phyloP scores from a whole-genome alignment of 345 rosid genomes.

The Murraya paniculata region DNA sequence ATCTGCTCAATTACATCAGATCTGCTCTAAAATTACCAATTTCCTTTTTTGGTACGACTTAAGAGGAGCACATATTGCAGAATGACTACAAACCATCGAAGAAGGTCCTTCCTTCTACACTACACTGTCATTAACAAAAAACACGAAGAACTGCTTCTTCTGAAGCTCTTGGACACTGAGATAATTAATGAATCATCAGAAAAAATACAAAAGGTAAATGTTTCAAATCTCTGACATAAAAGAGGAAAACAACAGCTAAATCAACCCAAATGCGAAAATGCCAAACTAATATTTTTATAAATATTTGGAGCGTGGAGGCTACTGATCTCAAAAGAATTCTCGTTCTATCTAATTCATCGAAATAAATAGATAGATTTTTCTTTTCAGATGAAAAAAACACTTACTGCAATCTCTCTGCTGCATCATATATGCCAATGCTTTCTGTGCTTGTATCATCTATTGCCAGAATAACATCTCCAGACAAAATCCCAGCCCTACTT shows the following conservation, averaged over 20 bases:
- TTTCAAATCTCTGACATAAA: not conserved
- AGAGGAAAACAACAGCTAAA: not conserved
- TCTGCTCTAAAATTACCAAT: not conserved
- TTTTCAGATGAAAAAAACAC: constrained; percentile 16
- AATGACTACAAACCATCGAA: not conserved
- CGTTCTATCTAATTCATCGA: not conserved
- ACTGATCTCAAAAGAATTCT: not conserved
- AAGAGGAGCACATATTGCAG: not conserved
- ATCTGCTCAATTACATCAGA: not conserved
- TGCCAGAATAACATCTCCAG: constrained; percentile 77
- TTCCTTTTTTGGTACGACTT: not conserved
- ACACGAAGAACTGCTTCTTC: not conserved
- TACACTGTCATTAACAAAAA: not conserved
- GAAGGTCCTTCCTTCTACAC: not conserved
- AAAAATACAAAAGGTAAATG: not conserved
- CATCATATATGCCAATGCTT: constrained; percentile 80
- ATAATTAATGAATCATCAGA: not conserved
- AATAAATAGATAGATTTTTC: not conserved
- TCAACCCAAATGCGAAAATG: not conserved
- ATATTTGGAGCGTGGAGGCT: not conserved
- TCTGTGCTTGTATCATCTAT: constrained; percentile 67
- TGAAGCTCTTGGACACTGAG: not conserved
- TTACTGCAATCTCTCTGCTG: constrained; percentile 90
- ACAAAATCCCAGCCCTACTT: constrained; percentile 63
- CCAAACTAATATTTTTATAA: not conserved